phyloP scores from a whole-genome alignment of 1,284 basidiomycete species.

The Xerocomus nothofagi region DNA sequence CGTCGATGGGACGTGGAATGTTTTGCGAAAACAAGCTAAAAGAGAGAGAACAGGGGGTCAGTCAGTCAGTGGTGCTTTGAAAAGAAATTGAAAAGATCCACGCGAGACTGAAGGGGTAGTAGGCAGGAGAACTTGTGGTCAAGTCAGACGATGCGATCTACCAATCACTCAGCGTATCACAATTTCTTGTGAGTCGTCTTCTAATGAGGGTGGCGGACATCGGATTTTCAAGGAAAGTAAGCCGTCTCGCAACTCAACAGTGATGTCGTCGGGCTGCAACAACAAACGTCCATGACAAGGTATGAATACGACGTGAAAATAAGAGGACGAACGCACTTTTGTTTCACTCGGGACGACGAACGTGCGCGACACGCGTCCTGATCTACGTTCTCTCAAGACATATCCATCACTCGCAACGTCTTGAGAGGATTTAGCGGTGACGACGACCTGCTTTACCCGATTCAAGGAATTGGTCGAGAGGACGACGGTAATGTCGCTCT shows the following conservation, averaged over 20 bases:
- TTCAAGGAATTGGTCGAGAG: constrained; percentile 57
- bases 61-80: constrained; percentile 12
- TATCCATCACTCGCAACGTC: constrained; percentile 37
- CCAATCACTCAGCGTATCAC: constrained; percentile 30
- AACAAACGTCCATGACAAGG: constrained; percentile 10
- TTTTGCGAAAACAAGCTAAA: constrained; percentile 7
- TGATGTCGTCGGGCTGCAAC: constrained; percentile 46
- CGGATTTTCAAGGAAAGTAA: constrained; percentile 48
- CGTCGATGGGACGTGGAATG: neutral
- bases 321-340: constrained; percentile 43
- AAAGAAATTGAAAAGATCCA: constrained; percentile 11
- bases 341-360: constrained; percentile 58
- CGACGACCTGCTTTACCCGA: constrained; percentile 53
- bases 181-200: constrained; percentile 27
- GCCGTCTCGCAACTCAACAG: constrained; percentile 50
- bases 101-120: neutral
- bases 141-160: constrained; percentile 13
- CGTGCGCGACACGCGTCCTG: constrained; percentile 51
- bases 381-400: constrained; percentile 51
- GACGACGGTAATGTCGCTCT: constrained; percentile 49
- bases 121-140: constrained; percentile 9
- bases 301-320: neutral
- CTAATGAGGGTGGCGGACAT: constrained; percentile 36
- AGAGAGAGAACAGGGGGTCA: neutral
- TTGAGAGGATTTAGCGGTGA: constrained; percentile 44